phyloP scores from a whole-genome alignment of 495 filamentous ascomycete genomes.

The Choiromyces venosus region DNA sequence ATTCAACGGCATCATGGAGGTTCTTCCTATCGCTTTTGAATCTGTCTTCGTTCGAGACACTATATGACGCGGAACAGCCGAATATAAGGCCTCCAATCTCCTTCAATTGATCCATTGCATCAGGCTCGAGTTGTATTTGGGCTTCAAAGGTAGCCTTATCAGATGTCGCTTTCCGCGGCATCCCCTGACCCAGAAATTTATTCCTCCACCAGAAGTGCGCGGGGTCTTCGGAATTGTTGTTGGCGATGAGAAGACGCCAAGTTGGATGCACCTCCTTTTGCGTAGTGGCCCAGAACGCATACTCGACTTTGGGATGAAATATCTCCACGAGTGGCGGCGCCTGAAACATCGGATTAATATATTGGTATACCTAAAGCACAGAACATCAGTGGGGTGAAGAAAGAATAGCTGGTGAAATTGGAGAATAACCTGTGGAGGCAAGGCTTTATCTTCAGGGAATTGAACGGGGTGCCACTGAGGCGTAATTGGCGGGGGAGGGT shows the following conservation, averaged over 20 bases:
- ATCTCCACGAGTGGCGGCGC: constrained; percentile 28
- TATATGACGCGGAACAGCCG: constrained; percentile 38
- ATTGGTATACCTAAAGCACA: neutral
- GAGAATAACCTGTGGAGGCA: constrained; percentile 8
- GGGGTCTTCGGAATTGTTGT: constrained; percentile 26
- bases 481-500: constrained; percentile 15
- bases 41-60: constrained; percentile 35
- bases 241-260: constrained; percentile 36
- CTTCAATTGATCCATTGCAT: constrained; percentile 18
- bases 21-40: constrained; percentile 33
- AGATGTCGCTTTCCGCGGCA: constrained; percentile 23
- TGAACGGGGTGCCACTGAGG: constrained; percentile 34
- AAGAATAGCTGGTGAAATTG: neutral
- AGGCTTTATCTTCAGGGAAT: constrained; percentile 24
- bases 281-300: constrained; percentile 21
- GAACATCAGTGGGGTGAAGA: neutral
- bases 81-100: constrained; percentile 39
- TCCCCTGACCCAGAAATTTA: constrained; percentile 32
- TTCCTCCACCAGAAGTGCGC: constrained; percentile 38
- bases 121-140: constrained; percentile 20
- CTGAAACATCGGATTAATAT: constrained; percentile 20
- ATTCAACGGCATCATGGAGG: constrained; percentile 31
- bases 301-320: constrained; percentile 30
- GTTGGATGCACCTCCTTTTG: constrained; percentile 9
- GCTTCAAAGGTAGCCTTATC: constrained; percentile 32